A percentile compares a stretch with the other conserved stretches of the same genome.
These are phyloP conservation scores for Pneumocystis sp. DNA, from an alignment of 1,139 yeast genomes.

Conservation along the genomic window DNA sequence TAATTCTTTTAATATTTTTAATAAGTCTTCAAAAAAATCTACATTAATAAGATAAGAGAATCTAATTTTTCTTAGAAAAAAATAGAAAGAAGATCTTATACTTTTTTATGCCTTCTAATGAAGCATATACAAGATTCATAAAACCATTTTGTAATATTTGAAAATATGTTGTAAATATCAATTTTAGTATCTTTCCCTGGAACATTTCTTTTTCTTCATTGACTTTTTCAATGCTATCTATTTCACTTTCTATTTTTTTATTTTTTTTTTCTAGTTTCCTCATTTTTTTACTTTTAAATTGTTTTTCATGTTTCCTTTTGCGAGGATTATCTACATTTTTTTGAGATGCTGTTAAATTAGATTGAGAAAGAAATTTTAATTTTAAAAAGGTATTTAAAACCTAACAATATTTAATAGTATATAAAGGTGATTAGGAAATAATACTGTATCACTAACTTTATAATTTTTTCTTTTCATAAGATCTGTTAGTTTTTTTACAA, in stretches of 20 bases:
- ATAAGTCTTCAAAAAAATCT: conserved; percentile 79
- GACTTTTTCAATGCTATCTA: conserved; percentile 74
- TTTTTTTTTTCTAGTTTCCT: conserved; percentile 68
- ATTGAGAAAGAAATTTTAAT: conserved; percentile 40
- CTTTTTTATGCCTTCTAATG: conserved; percentile 76
- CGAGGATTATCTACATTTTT: conserved; percentile 68
- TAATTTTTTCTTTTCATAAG: conserved; percentile 60
- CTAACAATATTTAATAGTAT: conserved; percentile 51
- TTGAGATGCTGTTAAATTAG: conserved; percentile 29
- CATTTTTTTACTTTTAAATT: conserved; percentile 20
- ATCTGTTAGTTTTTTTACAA: conserved; percentile 51
- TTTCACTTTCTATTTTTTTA: conserved; percentile 74
- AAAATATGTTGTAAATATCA: conserved; percentile 56
- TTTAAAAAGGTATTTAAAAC: conserved; percentile 62
- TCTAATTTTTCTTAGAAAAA: not conserved
- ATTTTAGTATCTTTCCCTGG: conserved; percentile 71
- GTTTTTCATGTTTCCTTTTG: conserved; percentile 76
- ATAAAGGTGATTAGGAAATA: not conserved
- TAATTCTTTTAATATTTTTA: conserved; percentile 74
- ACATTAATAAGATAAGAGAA: conserved; percentile 87
- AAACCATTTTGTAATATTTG: conserved; percentile 55
- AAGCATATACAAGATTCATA: conserved; percentile 65
- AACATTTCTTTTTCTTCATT: conserved; percentile 71
- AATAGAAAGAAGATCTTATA: not conserved
- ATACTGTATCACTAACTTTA: conserved; percentile 68